Percentiles rank a stretch among this genome's conserved stretches.
These are phyloP conservation scores for Penicillium ucsense DNA, from an alignment of 495 filamentous ascomycete genomes.

Conservation along the genomic window DNA sequence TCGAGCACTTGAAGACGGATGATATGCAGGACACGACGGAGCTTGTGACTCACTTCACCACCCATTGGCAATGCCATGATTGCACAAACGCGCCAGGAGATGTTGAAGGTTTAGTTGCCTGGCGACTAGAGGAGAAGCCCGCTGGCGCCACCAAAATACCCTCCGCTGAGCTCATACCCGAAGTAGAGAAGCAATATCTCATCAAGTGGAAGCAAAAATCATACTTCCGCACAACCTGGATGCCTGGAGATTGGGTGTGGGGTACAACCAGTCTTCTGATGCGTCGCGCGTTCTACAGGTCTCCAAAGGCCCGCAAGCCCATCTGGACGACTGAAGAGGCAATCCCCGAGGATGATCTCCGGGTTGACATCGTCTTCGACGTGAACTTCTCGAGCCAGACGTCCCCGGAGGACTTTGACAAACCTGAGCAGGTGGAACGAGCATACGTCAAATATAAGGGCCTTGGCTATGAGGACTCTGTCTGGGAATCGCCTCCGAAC, in stretches of 20 bases:
- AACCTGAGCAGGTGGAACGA: conserved; percentile 34
- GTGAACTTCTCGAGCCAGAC: conserved; percentile 49
- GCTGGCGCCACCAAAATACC: conserved; percentile 31
- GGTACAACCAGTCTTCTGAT: conserved; percentile 54
- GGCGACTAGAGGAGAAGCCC: conserved; percentile 57
- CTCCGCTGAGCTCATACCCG: conserved; percentile 44
- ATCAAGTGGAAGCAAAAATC: conserved; percentile 77
- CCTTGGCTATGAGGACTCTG: conserved; percentile 82
- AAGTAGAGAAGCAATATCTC: conserved; percentile 78
- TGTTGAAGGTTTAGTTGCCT: conserved; percentile 68
- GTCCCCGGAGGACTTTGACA: conserved; percentile 24
- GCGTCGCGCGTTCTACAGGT: conserved; percentile 65
- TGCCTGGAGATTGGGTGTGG: conserved; percentile 81
- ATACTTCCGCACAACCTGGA: conserved; percentile 73
- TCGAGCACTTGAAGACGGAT: conserved; percentile 53
- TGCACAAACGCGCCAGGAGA: conserved; percentile 52
- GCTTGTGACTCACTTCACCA: conserved; percentile 48
- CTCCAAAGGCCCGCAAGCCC: conserved; percentile 51
- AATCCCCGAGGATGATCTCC: conserved; percentile 71
- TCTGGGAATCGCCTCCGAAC: conserved; percentile 81
- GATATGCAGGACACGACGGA: conserved; percentile 26
- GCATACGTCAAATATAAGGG: conserved; percentile 89
- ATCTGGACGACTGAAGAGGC: conserved; percentile 68
- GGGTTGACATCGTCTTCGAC: conserved; percentile 80
- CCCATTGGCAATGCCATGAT: conserved; percentile 64